Base-by-base conservation (phyloP, 495 filamentous ascomycete genomes). In the Penicillium turbatum region DNA sequence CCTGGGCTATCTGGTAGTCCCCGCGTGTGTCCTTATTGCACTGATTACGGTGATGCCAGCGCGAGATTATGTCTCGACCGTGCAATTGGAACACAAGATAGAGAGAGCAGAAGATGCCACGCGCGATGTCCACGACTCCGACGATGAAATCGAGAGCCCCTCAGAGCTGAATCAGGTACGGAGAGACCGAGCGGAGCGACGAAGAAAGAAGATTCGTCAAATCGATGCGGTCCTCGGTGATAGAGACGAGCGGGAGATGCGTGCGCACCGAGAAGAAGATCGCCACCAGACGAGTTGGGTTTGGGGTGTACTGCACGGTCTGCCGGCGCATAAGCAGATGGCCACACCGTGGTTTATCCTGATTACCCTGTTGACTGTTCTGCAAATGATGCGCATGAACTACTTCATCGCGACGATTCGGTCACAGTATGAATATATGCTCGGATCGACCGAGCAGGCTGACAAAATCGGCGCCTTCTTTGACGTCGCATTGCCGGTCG, bases 301-400 rank as follows among this genome's bases (percentile, higher is more conserved):
- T 46, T 96, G 89, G 89, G 92, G 92, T 41, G 86, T 86, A 10
- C 79, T 96, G 68, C 92, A 97, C 64, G 86, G 86, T 11, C 74
- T 77, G 19, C 78, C 86, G 3, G 88, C 89, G 0, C 62, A 73
- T 30, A 72, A 87, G 57, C 92, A 97, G 70, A 90, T 97, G 72
- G 67, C 65, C 12, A 86, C 83, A 2, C 87, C 86, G 3, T 97
- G 92, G 92, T 97, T 95, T 60, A 72, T 92, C n/a, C 73, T 97
- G 31, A 92, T 97, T 58, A 87, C 88, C 6, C 63, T 92, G 13
- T 93, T 97, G 73, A 96, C 92, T 1, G 81, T 93, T n/a, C 60
- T 95, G n/a, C 90, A 95, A 63, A 96, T 95, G 92, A 85, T 87
- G 1, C 84, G 92, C 10, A 97, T 97, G 74, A 97, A 97, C 71